A percentile compares a stretch with the other conserved stretches of the same genome.
phyloP scores from a whole-genome alignment of 441 rosid genomes.

The Eutrema salsugineum region DNA sequence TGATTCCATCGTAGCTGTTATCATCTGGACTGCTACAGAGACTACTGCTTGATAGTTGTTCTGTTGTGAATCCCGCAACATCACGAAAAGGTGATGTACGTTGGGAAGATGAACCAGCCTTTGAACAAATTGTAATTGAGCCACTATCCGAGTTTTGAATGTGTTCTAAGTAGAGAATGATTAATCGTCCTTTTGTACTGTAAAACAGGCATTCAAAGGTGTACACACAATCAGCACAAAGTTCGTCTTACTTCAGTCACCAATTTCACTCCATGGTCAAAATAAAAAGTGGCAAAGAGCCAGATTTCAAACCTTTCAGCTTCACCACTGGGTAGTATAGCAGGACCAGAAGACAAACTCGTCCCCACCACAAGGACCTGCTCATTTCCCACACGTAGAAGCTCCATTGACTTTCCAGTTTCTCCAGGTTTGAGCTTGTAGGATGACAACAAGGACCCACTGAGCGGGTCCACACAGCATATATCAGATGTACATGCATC shows the following conservation, averaged over 20 bases:
- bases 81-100: slow-evolving; percentile 85
- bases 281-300: slow-evolving; percentile 4
- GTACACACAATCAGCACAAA: slow-evolving; percentile 17
- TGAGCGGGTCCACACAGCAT: slow-evolving; percentile 84
- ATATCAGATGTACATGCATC: slow-evolving; percentile 75
- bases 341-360: slow-evolving; percentile 86
- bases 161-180: slow-evolving; percentile 75
- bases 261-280: slow-evolving; percentile 7
- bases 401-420: slow-evolving; percentile 92
- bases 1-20: slow-evolving; percentile 75
- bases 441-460: slow-evolving; percentile 71
- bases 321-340: slow-evolving; percentile 96
- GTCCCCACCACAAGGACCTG: slow-evolving; percentile 90
- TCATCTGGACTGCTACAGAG: slow-evolving; percentile 88
- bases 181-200: slow-evolving; percentile 93
- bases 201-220: slow-evolving; percentile 12
- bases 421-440: slow-evolving; percentile 82
- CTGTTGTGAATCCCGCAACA: slow-evolving; percentile 64
- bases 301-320: slow-evolving; percentile 77
- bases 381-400: slow-evolving; percentile 81
- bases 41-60: slow-evolving; percentile 82
- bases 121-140: slow-evolving; percentile 65
- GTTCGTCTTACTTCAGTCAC: slow-evolving; percentile 12
- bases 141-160: slow-evolving; percentile 74
- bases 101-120: slow-evolving; percentile 75